Evolutionary conservation across 2,329 filamentous ascomycete genomes (phyloP), one percentile per base, ranked within the genome.

Genomic region (Colletotrichum tanaceti): DNA sequence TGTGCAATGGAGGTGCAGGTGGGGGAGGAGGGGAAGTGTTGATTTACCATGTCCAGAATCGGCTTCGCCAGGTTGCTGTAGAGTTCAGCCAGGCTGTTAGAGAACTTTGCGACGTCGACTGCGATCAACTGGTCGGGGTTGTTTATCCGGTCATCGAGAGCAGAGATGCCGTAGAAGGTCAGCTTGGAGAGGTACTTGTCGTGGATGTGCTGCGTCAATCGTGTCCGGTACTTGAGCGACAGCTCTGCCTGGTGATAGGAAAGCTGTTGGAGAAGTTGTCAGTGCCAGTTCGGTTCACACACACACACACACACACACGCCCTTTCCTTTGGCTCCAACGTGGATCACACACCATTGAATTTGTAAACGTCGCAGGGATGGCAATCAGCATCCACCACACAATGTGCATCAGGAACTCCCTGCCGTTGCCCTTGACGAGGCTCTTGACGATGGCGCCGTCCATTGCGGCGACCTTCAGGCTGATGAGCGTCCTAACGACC

Each of bases 301-400:
- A n/a, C n/a, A n/a, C n/a, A n/a, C n/a, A n/a, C n/a, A n/a, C n/a
- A n/a, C n/a, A n/a, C n/a, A n/a, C 28, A 28, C 5, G 7, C 28
- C 28, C 28, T 28, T 28, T n/a, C n/a, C 28, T 1, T 28, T 28
- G 28, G 28, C 28, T 28, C 28, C 28, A 28, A n/a, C n/a, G n/a
- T 6, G 28, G 28, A 7, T 7, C 28, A 78, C 88, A 79, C 80
- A 96, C 93, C 96, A 99, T 99, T 0, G 94, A 98, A 80, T 99
- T 99, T 47, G 96, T 99, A 78, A 98, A 98, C 0, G 96, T 98
- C 1, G 96, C 96, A 11, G 96, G 96, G 18, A 99, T 87, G 32
- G 96, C 95, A 72, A 99, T 96, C 63, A 95, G 79, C 96, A 99
- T 99, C 96, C 96, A 99, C 94, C 95, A 98, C 6, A 97, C 88